phyloP scores from a whole-genome alignment of 1,284 basidiomycete genomes.

The Ceratobasidium sp. region DNA sequence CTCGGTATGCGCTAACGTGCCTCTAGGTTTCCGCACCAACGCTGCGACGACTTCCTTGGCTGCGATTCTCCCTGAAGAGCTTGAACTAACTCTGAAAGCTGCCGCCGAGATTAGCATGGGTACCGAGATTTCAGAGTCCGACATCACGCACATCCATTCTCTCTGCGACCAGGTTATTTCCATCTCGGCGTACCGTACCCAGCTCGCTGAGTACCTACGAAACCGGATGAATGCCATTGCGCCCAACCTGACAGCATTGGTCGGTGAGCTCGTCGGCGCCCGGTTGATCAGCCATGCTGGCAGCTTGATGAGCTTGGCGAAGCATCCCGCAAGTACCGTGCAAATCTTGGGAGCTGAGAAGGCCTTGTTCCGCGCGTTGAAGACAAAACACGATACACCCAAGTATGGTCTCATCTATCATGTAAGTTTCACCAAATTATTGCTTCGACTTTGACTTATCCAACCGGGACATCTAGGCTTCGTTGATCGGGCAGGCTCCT shows the following conservation, averaged over 20 bases:
- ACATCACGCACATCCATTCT: slow-evolving; percentile 93
- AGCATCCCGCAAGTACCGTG: slow-evolving; percentile 97
- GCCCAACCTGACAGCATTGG: slow-evolving; percentile 93
- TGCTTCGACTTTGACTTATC: slow-evolving; percentile 28
- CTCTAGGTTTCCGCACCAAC: slow-evolving; percentile 88
- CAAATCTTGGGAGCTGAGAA: slow-evolving; percentile 99
- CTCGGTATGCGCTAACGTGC: neutral
- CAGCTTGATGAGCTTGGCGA: slow-evolving; percentile 90
- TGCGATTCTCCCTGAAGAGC: slow-evolving; percentile 91
- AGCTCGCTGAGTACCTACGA: slow-evolving; percentile 92
- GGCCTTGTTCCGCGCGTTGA: slow-evolving; percentile 95
- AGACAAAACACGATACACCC: slow-evolving; percentile 98
- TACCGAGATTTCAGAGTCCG: slow-evolving; percentile 95
- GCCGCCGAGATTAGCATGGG: slow-evolving; percentile 98
- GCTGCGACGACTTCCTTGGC: slow-evolving; percentile 86
- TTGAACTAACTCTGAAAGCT: slow-evolving; percentile 89
- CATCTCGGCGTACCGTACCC: slow-evolving; percentile 91
- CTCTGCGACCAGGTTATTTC: slow-evolving; percentile 97
- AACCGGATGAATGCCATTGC: slow-evolving; percentile 98
- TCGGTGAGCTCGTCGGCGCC: slow-evolving; percentile 96
- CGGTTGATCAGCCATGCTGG: slow-evolving; percentile 97
- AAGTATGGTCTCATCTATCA: slow-evolving; percentile 99
- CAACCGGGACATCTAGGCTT: slow-evolving; percentile 62
- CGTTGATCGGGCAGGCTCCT: slow-evolving; percentile 95
- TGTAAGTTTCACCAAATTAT: slow-evolving; percentile 55